Conservation (phyloP, 305 asterid species). For the Rubia peregrina region DNA sequence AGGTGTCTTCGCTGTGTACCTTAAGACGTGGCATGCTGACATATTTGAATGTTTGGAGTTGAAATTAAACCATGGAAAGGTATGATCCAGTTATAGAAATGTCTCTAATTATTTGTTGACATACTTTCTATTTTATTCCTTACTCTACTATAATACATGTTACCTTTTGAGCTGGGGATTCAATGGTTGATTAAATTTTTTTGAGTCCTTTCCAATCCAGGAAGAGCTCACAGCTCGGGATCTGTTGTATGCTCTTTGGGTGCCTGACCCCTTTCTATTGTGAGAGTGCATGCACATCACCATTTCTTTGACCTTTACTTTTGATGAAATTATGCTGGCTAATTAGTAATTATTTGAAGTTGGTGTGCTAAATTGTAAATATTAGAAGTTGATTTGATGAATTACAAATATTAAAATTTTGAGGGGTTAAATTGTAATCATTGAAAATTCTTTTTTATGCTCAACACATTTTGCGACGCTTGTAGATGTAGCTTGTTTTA, state of each 20-base stretch:
- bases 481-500: no score
- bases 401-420: no score
- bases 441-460: no score
- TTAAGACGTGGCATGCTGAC: slow-evolving; percentile 99
- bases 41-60: slow-evolving; percentile 81
- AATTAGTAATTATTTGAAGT: no score
- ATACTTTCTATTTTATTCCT: not conserved
- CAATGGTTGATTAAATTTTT: not conserved
- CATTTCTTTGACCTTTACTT: no score
- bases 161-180: not conserved
- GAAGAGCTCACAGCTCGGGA: slow-evolving; percentile 93
- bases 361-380: no score
- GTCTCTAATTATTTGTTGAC: not conserved
- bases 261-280: slow-evolving; percentile 62
- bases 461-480: no score
- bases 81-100: slow-evolving; percentile 15
- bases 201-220: slow-evolving; percentile 25
- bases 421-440: no score
- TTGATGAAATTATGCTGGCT: no score
- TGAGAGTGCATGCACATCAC: no score
- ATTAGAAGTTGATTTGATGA: no score
- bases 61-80: slow-evolving; percentile 93
- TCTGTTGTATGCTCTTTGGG: slow-evolving; percentile 87
- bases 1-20: slow-evolving; percentile 98
- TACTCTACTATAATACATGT: not conserved